A percentile compares a stretch with the other conserved stretches of the same genome.
These are phyloP conservation scores for Erigeron canadensis DNA, from an alignment of 129 eudicot species.

Conservation along the genomic window DNA sequence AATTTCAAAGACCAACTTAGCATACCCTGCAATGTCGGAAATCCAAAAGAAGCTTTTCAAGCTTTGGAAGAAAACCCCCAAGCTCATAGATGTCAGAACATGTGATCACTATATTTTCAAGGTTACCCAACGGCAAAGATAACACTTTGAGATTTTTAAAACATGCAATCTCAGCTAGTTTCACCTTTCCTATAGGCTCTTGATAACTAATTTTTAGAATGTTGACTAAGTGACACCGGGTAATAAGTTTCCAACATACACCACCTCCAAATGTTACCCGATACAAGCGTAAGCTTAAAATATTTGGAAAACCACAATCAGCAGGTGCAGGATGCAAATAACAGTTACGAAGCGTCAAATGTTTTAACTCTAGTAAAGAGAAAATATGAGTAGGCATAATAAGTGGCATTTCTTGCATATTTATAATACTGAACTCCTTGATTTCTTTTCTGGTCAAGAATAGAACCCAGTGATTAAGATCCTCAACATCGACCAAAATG, in stretches of 20 bases:
- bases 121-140: not conserved
- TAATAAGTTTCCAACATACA: not conserved
- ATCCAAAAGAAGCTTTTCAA: not conserved
- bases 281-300: not conserved
- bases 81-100: not conserved
- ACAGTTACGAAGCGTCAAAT: not conserved
- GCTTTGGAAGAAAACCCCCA: not conserved
- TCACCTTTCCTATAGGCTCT: not conserved
- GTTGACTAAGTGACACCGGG: not conserved
- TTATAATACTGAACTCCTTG: not conserved
- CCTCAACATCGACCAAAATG: not conserved
- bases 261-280: not conserved
- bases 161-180: not conserved
- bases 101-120: not conserved
- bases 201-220: no score
- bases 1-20: no score
- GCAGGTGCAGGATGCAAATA: not conserved
- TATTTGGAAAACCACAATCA: not conserved
- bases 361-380: not conserved
- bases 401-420: not conserved
- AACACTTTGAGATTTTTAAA: not conserved
- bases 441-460: constrained; percentile 16
- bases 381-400: not conserved
- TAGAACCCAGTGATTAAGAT: constrained; percentile 9
- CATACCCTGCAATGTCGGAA: not conserved